Evolutionary conservation across 331 rosid species (phyloP), one percentile per base, ranked within the genome.

Genomic region (Rosa hybrid): DNA sequence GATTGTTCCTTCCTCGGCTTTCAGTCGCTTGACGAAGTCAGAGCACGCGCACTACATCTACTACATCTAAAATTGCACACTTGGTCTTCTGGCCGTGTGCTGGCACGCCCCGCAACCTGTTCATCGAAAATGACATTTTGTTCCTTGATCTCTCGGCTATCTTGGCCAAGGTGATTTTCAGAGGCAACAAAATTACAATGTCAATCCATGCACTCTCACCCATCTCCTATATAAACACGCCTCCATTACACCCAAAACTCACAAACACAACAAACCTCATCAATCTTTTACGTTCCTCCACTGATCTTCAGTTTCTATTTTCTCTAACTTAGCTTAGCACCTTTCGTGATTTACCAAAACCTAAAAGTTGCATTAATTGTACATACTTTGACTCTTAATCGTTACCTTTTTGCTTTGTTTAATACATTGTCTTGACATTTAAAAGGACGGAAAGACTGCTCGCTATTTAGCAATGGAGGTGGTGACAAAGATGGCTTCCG

Each of bases 401-500:
- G 4, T 20, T 20, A 57, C 30, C 8, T 21, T 21, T 16, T 54
- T 2, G 9, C 21, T 6, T 53, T 53, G 59, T 17, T 53, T 18
- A 54, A 1, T 18, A 45, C 12, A 45, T 45, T 45, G 49, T 45
- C 49, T 8, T 9, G 49, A 11, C 8, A 45, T 7, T 8, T 45
- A 45, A 45, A 9, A 7, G 8, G 1, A 45, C 48, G n/a, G 59
- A 59, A 59, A 8, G 34, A 59, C 64, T n/a, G 27, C 64, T 1
- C 1, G 2, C 64, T 7, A n/a, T 5, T n/a, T 6, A 53, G 74
- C 4, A 72, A 94, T 92, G 98, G 98, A 94, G 0, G 86, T 84
- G 12, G 91, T 92, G 68, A 91, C 86, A 27, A 88, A 74, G 62
- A 79, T 94, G 97, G 90, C 79, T 3, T 86, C 97, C 0, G 98